Base-by-base conservation (phyloP, 495 filamentous ascomycete genomes). In the Immersiella caudata region DNA sequence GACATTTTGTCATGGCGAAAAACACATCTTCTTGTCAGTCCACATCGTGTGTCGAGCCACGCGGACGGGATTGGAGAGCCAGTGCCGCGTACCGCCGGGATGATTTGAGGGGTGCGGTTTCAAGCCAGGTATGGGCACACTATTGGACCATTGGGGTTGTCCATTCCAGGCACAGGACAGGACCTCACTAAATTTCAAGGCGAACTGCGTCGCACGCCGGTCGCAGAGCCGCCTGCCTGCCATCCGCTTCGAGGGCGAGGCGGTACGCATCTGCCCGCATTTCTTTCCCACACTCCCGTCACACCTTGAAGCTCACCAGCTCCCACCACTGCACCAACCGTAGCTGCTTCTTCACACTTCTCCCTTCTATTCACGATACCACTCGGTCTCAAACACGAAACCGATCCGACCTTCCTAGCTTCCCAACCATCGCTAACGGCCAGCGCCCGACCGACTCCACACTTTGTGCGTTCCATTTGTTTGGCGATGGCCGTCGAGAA, bases 401-500 rank as follows among this genome's bases (percentile, higher is more conserved):
- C 40, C 2, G 2, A 14, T 46, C 14, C 16, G 40, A 46, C 40
- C 40, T 46, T 33, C 40, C 2, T 46, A 14, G 16, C 40, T 2
- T 14, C 40, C 14, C 14, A 14, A 12, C 40, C 40, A 46, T 46
- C 40, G 40, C 40, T 12, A 2, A 46, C 11, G 2, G 11, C 2
- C 2, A 46, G 40, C 40, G 40, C 16, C 16, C 40, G 40, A 12
- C 40, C 9, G 40, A 46, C 11, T 14, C 40, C 40, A 46, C 40
- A 4, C 40, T 46, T 14, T 18, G 11, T 14, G 11, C 40, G 11
- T 46, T 18, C 40, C 40, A 2, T 46, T 46, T 46, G 9, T 46
- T 46, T 46, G 40, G 40, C 40, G 54, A 57, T 57, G 54, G 54
- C 54, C 26, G 54, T 14, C 40, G 40, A 46, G 40, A 46, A 46